phyloP scores from a whole-genome alignment of 306 rosid genomes.

The Gleditsia sinensis region DNA sequence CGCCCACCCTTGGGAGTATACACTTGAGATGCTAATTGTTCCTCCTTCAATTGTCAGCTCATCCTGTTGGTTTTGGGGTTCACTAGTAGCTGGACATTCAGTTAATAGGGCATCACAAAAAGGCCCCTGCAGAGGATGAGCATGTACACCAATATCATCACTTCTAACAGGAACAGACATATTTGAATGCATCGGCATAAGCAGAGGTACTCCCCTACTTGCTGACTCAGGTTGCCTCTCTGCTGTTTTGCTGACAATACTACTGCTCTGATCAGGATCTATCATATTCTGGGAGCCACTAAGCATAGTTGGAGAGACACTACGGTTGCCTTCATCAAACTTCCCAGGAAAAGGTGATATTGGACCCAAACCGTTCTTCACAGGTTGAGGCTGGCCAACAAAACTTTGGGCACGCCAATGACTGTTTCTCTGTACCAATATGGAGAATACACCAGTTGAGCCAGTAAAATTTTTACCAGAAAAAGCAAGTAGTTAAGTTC shows the following conservation, averaged over 20 bases:
- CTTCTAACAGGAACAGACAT: slow-evolving; percentile 57
- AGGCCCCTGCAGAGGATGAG: slow-evolving; percentile 68
- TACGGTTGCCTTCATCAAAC: slow-evolving; percentile 65
- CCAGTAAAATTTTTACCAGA: slow-evolving; percentile 5
- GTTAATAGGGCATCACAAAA: slow-evolving; percentile 68
- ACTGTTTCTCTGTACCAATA: slow-evolving; percentile 78
- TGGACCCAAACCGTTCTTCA: slow-evolving; percentile 63
- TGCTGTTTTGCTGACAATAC: slow-evolving; percentile 45
- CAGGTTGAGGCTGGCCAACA: slow-evolving; percentile 59
- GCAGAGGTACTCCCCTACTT: slow-evolving; percentile 58
- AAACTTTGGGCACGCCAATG: slow-evolving; percentile 92
- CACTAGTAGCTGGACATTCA: slow-evolving; percentile 54
- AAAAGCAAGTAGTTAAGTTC: slow-evolving; percentile 20
- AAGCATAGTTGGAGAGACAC: slow-evolving; percentile 61
- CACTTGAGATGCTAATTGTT: slow-evolving; percentile 84
- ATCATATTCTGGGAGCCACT: slow-evolving; percentile 53
- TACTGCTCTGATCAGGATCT: slow-evolving; percentile 61
- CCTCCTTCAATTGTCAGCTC: slow-evolving; percentile 82
- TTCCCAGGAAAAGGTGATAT: slow-evolving; percentile 69
- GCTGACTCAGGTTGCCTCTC: slow-evolving; percentile 69
- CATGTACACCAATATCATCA: slow-evolving; percentile 62
- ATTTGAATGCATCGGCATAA: slow-evolving; percentile 51
- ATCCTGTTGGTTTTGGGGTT: slow-evolving; percentile 56
- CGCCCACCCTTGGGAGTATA: slow-evolving; percentile 89
- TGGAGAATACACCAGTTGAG: slow-evolving; percentile 12